A percentile compares a stretch with the other conserved stretches of the same genome.
phyloP scores from a whole-genome alignment of 306 rosid genomes.

The Rubus parviflorus region DNA sequence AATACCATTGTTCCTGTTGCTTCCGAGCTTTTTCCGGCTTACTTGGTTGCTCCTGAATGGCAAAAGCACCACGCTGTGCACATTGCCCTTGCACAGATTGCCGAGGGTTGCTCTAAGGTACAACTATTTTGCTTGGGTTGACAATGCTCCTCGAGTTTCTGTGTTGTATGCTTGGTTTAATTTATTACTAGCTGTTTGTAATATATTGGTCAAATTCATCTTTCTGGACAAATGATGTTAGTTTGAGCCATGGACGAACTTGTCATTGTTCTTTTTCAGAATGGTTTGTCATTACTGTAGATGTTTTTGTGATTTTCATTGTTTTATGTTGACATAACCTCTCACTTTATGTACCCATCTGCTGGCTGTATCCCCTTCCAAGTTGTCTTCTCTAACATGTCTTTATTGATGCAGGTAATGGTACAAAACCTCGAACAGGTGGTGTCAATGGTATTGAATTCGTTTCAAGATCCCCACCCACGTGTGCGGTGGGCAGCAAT shows the following conservation, averaged over 20 bases:
- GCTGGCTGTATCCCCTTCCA: background rate
- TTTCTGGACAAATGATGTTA: background rate
- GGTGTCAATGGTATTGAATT: constrained; percentile 58
- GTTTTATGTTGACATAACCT: background rate
- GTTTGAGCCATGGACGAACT: background rate
- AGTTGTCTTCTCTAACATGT: background rate
- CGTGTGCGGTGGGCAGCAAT: constrained; percentile 85
- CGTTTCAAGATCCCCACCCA: constrained; percentile 55
- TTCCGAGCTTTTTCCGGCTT: constrained; percentile 49
- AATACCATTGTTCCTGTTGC: constrained; percentile 69
- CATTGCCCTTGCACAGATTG: constrained; percentile 69
- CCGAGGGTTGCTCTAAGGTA: constrained; percentile 79
- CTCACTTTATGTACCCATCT: background rate
- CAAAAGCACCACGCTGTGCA: constrained; percentile 70
- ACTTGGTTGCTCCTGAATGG: constrained; percentile 73
- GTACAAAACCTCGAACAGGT: constrained; percentile 60
- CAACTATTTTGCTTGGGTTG: background rate
- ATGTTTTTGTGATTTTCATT: background rate
- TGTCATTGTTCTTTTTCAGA: background rate
- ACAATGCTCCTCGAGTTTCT: background rate
- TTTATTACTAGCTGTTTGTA: background rate
- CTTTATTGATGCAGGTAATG: constrained; percentile 54
- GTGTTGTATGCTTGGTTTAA: background rate
- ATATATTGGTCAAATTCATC: background rate
- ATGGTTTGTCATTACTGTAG: constrained; percentile 1